Evolutionary conservation across 345 rosid species (phyloP), one percentile per base, ranked within the genome.

Genomic region (Hirschfeldia incana): DNA sequence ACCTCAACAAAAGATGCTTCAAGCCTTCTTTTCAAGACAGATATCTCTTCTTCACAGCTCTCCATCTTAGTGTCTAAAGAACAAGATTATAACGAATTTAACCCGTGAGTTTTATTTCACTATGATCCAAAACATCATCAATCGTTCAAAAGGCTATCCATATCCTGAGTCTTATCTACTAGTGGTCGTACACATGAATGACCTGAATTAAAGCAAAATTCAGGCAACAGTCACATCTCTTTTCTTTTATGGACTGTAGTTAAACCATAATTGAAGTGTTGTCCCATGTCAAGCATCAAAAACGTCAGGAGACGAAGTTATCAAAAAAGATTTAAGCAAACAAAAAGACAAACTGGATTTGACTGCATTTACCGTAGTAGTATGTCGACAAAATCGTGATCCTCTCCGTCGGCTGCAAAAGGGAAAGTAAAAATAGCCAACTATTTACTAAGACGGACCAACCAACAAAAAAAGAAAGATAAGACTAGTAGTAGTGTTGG

Each of bases 301-400:
- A 74, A 74, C 34, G 53, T 74, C 83, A 74, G 61, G 32, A 63
- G 75, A 69, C 34, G 69, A 67, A 60, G 69, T 67, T 67, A 4
- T 7, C 49, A 74, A 63, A 36, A 74, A 67, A 29, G 70, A 15
- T 67, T 79, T 46, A 10, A 79, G 73, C 69, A 46, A 75, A 57
- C 57, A 58, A 81, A 76, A 73, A 42, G 32, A 29, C 42, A 81
- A 59, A 28, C 4, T 27, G 74, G 70, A 62, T 12, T 63, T 29
- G 58, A 67, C 67, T 36, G 65, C 39, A 55, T 69, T 71, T 76
- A 83, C 85, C 85, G 61, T 83, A 83, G 68, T 83, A 92, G 85
- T 92, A 94, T 59, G 98, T 87, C 28, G 98, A 92, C 61, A 85
- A 82, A 76, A 94, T 94, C 57, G 97, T 87, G 83, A 94, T 87